A percentile compares a stretch with the other conserved stretches of the same genome.
Conservation (phyloP, 2,329 filamentous ascomycete species). For the Tolypocladium tropicale region DNA sequence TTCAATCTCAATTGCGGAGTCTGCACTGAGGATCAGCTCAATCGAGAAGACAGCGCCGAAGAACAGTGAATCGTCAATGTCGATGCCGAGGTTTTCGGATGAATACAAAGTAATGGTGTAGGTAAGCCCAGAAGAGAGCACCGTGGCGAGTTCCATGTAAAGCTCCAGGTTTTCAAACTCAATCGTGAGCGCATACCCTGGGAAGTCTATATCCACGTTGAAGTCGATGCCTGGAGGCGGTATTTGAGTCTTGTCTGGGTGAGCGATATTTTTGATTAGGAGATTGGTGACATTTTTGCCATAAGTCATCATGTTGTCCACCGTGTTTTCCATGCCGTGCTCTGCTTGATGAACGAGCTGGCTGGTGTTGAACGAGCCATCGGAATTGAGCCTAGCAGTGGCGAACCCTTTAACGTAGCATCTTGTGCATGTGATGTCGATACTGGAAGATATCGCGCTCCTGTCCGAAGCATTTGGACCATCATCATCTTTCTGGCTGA, state of each 20-base stretch:
- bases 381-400: conserved; percentile 17
- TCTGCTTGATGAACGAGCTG: conserved; percentile 16
- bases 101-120: conserved; percentile 40
- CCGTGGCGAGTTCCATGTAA: conserved; percentile 36
- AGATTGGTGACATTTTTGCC: conserved; percentile 12
- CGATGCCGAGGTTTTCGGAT: conserved; percentile 33
- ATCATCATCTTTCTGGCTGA: not conserved
- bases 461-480: not conserved
- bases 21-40: conserved; percentile 39
- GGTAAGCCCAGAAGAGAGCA: conserved; percentile 27
- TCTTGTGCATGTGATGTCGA: conserved; percentile 10
- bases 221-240: conserved; percentile 25
- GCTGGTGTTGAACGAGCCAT: conserved; percentile 28
- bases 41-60: conserved; percentile 37
- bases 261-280: conserved; percentile 12
- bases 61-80: conserved; percentile 24
- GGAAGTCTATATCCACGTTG: conserved; percentile 34
- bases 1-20: conserved; percentile 36
- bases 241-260: not conserved
- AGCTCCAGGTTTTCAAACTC: conserved; percentile 41
- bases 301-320: conserved; percentile 23
- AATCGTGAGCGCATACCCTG: conserved; percentile 31
- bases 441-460: conserved; percentile 1
- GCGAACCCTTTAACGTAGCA: conserved; percentile 7
- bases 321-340: conserved; percentile 17